Conservation (phyloP, 306 rosid genomes). For the Cucurbita pepo region DNA sequence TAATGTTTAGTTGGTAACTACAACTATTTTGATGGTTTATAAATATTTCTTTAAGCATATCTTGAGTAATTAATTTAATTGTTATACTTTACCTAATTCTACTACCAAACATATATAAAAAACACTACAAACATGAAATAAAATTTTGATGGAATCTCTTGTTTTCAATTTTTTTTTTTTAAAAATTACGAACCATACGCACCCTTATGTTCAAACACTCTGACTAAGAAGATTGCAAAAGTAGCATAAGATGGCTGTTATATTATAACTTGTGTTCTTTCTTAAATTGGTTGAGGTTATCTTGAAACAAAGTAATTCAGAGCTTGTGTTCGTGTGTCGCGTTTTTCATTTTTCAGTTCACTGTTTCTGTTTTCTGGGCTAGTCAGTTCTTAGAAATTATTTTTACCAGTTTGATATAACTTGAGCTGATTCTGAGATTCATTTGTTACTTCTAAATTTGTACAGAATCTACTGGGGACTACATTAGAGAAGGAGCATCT, state of each 20-base stretch:
- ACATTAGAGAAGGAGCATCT: constrained; percentile 53
- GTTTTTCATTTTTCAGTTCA: neutral
- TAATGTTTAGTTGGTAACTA: too few species aligned
- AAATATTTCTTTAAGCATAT: too few species aligned
- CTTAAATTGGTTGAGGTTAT: neutral
- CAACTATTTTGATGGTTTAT: too few species aligned
- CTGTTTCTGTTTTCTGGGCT: neutral
- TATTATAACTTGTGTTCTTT: neutral
- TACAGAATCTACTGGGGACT: constrained; percentile 51
- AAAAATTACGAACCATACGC: too few species aligned
- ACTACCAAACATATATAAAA: too few species aligned
- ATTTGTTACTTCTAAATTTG: constrained; percentile 4
- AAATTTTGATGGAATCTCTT: too few species aligned
- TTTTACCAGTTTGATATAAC: neutral
- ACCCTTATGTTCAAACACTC: neutral
- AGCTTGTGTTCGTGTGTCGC: neutral
- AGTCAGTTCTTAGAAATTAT: neutral
- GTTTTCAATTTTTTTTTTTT: too few species aligned
- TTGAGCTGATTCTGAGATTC: neutral
- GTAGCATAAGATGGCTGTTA: neutral
- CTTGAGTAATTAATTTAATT: too few species aligned
- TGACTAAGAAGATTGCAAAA: neutral
- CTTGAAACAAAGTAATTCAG: neutral
- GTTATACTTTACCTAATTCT: too few species aligned
- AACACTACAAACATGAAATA: too few species aligned